Evolutionary conservation across 352 stramenopile species (phyloP), one percentile per base, ranked within the genome.

Genomic region (Thalassiosira oceanica): DNA sequence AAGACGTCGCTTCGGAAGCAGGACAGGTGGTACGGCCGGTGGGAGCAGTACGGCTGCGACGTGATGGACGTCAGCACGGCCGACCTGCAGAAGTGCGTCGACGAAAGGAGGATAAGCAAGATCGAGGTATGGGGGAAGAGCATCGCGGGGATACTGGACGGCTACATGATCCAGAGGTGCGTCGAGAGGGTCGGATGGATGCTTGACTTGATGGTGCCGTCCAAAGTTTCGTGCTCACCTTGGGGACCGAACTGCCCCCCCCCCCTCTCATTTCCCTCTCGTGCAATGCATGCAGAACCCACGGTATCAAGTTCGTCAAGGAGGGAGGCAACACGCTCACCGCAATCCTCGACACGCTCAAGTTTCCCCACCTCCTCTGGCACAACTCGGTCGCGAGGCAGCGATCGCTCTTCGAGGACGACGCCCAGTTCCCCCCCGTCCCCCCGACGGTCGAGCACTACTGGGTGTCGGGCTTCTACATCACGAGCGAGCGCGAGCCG

Each of bases 311-410:
- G n/a, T n/a, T n/a, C n/a, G n/a, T n/a, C n/a, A n/a, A n/a, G n/a
- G n/a, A n/a, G n/a, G n/a, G n/a, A n/a, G n/a, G n/a, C n/a, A n/a
- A n/a, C n/a, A n/a, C 42, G 42, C 42, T 11, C 8, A 26, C 28
- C 11, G 49, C 71, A n/a, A 3, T 61, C 35, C 18, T 67, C 3
- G 33, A 63, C 39, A 80, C 69, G 11, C 50, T 80, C 8, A 67
- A 65, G 54, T 44, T 80, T 39, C 55, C 56, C 15, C 63, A 75
- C 61, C 42, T 71, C 16, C 10, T 70, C 26, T 75, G 64, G 64
- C 44, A 69, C 39, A 23, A 69, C 2, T 20, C 23, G 6, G 5
- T 56, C 50, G 16, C 57, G 23, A 43, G 61, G 29, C n/a, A n/a
- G n/a, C n/a, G n/a, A n/a, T n/a, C n/a, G n/a, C n/a, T n/a, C n/a